Evolutionary conservation across 257 asterid genomes (phyloP).

Genomic region (Ehretia macrophylla): DNA sequence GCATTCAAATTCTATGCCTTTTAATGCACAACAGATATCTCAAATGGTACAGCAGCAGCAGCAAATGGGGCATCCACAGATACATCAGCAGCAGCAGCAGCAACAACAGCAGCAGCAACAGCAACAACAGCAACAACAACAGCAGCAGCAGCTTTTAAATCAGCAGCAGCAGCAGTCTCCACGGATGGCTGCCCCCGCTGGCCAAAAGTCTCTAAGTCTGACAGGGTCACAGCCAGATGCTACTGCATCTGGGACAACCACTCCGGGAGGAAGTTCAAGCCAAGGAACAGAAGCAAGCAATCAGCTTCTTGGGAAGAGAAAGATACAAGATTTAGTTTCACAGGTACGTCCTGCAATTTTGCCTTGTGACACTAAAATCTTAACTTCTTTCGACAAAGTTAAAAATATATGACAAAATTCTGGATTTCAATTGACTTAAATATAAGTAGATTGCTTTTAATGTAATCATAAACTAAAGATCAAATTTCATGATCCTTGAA

Average conservation of each 20-base stretch:
- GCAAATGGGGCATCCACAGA: constrained; percentile 55
- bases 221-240: constrained; percentile 94
- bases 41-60: constrained; percentile 76
- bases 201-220: constrained; percentile 78
- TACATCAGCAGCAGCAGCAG: constrained; percentile 48
- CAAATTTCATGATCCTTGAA: too few species aligned
- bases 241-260: constrained; percentile 80
- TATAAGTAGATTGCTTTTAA: too few species aligned
- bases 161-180: constrained; percentile 73
- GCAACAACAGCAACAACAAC: constrained; percentile 30
- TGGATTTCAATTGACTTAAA: too few species aligned
- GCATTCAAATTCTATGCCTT: constrained; percentile 57
- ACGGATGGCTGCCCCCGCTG: constrained; percentile 50
- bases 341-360: constrained; percentile 46
- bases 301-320: constrained; percentile 91
- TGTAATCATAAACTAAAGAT: too few species aligned
- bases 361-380: background rate
- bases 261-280: constrained; percentile 94
- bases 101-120: constrained; percentile 32
- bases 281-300: constrained; percentile 89
- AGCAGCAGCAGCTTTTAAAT: constrained; percentile 30
- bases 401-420: too few species aligned
- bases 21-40: constrained; percentile 68
- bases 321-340: constrained; percentile 77
- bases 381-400: too few species aligned